phyloP scores from a whole-genome alignment of 345 rosid genomes.

The Lepidium sativum region DNA sequence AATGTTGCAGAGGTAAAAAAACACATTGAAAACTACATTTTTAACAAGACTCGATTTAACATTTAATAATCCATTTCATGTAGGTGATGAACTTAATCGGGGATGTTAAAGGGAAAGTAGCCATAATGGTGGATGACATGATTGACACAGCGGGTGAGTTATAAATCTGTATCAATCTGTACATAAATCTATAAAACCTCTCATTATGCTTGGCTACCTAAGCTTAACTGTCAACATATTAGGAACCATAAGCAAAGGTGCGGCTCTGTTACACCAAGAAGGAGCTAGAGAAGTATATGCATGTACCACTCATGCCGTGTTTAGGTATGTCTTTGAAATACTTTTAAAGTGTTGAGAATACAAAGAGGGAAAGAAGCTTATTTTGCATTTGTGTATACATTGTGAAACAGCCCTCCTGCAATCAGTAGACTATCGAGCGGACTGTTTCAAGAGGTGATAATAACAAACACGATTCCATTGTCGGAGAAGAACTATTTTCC shows the following conservation, averaged over 20 bases:
- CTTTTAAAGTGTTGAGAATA: neutral
- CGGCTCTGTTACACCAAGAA: constrained; percentile 91
- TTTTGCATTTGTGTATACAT: neutral
- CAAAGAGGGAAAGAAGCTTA: neutral
- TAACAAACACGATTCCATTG: constrained; percentile 90
- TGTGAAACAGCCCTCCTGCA: constrained; percentile 75
- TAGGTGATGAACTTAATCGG: constrained; percentile 98
- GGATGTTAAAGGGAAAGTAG: constrained; percentile 94
- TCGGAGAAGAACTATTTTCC: constrained; percentile 79
- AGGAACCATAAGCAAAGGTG: constrained; percentile 97
- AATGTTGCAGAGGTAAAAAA: constrained; percentile 84
- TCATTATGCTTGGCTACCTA: neutral
- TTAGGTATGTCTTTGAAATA: constrained; percentile 44
- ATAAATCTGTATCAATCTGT: neutral
- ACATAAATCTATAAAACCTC: neutral
- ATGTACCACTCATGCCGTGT: constrained; percentile 91
- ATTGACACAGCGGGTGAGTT: constrained; percentile 92
- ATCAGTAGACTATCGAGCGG: constrained; percentile 90
- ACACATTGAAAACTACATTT: neutral
- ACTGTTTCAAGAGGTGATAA: constrained; percentile 90
- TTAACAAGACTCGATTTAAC: neutral
- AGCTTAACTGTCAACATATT: neutral
- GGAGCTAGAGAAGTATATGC: constrained; percentile 98
- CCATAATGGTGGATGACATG: constrained; percentile 98
- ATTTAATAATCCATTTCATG: constrained; percentile 5